Evolutionary conservation across 2,329 filamentous ascomycete genomes (phyloP).

Genomic region (Lojkania enalia): DNA sequence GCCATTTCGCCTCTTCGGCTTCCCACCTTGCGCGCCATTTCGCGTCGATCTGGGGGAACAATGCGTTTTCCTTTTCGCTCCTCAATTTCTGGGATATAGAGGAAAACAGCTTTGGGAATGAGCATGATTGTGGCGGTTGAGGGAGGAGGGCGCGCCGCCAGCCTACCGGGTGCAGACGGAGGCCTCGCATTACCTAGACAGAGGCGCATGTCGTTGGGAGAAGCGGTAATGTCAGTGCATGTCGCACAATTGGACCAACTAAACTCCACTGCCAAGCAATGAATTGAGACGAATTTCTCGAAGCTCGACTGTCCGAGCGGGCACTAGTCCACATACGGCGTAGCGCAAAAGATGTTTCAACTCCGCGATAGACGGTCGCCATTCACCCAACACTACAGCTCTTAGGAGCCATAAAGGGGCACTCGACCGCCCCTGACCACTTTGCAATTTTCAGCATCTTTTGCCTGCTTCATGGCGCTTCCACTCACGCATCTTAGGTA

Average conservation of each 20-base stretch:
- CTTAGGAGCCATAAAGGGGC: not conserved
- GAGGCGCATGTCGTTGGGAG: constrained; percentile 19
- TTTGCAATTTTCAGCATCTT: constrained; percentile 1
- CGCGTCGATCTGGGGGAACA: constrained; percentile 51
- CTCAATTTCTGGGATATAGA: too few species aligned
- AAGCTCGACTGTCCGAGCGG: not conserved
- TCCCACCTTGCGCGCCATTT: constrained; percentile 61
- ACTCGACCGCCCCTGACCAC: constrained; percentile 12
- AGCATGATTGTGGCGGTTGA: constrained; percentile 5
- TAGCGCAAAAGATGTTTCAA: constrained; percentile 6
- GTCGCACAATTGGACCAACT: not conserved
- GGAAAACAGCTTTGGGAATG: not conserved
- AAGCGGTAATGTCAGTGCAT: not conserved
- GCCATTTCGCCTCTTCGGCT: constrained; percentile 8
- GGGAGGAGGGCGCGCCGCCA: constrained; percentile 27
- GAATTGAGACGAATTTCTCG: constrained; percentile 2
- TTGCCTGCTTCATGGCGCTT: constrained; percentile 30
- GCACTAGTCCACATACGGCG: constrained; percentile 26
- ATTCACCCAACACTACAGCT: constrained; percentile 3
- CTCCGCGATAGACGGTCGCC: constrained; percentile 1
- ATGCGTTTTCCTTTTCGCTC: too few species aligned
- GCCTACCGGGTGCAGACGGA: constrained; percentile 27
- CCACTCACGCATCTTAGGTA: constrained; percentile 20
- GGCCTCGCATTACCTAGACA: constrained; percentile 33
- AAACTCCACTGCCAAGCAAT: constrained; percentile 6